Evolutionary conservation across 257 asterid species (phyloP).

Genomic region (Cruciata laevipes): DNA sequence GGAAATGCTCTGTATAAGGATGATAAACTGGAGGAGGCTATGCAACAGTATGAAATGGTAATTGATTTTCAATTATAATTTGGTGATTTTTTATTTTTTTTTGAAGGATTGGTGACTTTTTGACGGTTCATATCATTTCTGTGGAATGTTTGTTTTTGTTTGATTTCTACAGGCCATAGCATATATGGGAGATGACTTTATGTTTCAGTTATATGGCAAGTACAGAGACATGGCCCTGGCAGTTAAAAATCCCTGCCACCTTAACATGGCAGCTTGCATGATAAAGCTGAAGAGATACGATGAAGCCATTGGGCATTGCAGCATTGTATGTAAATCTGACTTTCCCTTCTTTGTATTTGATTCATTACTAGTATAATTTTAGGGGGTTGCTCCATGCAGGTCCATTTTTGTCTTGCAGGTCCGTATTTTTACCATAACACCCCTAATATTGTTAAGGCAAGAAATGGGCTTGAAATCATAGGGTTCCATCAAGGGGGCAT

Average conservation of each 20-base stretch:
- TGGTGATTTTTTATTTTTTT: background rate
- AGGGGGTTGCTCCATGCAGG: too few species aligned
- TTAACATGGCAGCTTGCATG: constrained; percentile 88
- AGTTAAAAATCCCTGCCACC: constrained; percentile 95
- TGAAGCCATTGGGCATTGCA: constrained; percentile 89
- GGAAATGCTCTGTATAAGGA: constrained; percentile 85
- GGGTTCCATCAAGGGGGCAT: too few species aligned
- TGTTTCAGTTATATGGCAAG: constrained; percentile 95
- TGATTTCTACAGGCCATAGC: constrained; percentile 68
- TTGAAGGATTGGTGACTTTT: background rate
- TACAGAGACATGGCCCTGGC: constrained; percentile 96
- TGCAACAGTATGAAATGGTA: constrained; percentile 99
- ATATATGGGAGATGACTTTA: constrained; percentile 96
- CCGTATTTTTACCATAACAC: too few species aligned
- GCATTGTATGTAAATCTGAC: constrained; percentile 51
- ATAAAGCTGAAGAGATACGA: constrained; percentile 81
- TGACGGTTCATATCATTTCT: background rate
- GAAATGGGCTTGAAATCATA: too few species aligned
- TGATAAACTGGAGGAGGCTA: constrained; percentile 85
- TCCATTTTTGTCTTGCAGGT: too few species aligned
- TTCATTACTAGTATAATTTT: background rate
- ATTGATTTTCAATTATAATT: background rate
- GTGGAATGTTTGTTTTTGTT: constrained; percentile 12
- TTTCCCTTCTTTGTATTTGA: background rate
- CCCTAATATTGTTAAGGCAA: too few species aligned